Percentiles rank a stretch among this genome's conserved stretches.
Conservation (phyloP, 306 rosid species). For the Leucaena leucocephala region DNA sequence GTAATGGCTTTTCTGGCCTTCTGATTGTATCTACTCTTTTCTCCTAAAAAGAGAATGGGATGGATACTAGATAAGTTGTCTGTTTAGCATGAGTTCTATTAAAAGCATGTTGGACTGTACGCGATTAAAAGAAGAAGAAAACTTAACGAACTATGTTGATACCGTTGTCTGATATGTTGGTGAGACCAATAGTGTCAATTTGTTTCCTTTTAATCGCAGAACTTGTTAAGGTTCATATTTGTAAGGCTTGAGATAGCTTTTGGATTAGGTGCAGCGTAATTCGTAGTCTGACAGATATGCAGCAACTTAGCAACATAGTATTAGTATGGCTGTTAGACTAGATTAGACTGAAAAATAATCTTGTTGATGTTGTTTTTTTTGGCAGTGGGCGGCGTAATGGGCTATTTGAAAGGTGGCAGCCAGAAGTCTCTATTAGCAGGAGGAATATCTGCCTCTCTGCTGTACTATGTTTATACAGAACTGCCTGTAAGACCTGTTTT, state of each 20-base stretch:
- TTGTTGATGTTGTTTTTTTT: constrained; percentile 14
- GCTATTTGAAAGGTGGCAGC: constrained; percentile 93
- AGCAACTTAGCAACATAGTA: not conserved
- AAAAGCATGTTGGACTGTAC: not conserved
- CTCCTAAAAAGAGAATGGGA: not conserved
- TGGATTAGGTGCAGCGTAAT: not conserved
- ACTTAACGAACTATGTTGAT: not conserved
- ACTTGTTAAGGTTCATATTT: not conserved
- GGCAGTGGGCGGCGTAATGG: constrained; percentile 93
- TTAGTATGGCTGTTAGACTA: not conserved
- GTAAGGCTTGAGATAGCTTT: not conserved
- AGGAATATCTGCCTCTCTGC: constrained; percentile 68
- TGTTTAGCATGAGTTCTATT: constrained; percentile 1
- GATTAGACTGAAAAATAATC: constrained; percentile 1
- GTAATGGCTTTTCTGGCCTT: not conserved
- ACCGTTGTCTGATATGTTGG: not conserved
- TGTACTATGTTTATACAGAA: constrained; percentile 62
- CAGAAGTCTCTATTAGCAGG: constrained; percentile 92
- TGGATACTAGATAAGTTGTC: not conserved
- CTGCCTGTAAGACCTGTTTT: constrained; percentile 79
- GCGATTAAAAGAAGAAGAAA: not conserved
- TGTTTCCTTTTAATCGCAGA: not conserved
- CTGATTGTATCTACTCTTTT: not conserved
- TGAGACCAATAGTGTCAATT: not conserved
- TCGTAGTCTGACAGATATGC: not conserved